A percentile compares a stretch with the other conserved stretches of the same genome.
Conservation (phyloP, 768 basidiomycete genomes). For the Russula sp. region DNA sequence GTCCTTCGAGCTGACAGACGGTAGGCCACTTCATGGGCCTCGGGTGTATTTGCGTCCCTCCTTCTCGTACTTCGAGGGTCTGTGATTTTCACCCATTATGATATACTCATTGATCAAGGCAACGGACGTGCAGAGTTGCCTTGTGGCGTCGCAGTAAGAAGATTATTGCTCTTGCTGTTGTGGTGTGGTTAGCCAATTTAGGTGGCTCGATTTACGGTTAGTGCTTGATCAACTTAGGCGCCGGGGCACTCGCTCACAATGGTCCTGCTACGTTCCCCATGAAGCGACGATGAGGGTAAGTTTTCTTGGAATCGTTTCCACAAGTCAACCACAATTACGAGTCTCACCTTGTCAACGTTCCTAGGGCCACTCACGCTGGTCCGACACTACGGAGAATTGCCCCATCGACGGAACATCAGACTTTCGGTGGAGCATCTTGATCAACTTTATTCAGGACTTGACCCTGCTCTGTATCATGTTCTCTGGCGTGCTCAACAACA, state of each 20-base stretch:
- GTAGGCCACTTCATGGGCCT: conserved; percentile 11
- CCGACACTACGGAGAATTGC: neutral
- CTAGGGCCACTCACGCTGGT: neutral
- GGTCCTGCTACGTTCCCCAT: neutral
- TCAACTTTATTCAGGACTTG: conserved; percentile 12
- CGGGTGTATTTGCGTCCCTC: conserved; percentile 7
- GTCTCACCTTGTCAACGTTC: neutral
- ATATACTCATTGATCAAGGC: neutral
- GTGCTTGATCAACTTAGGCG: neutral
- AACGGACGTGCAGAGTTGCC: neutral
- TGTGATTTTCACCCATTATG: neutral
- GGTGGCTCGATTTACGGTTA: conserved; percentile 4
- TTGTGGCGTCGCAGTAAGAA: conserved; percentile 9
- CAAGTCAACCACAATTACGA: neutral
- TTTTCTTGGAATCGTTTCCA: neutral
- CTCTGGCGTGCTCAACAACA: conserved; percentile 13
- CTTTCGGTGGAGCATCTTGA: conserved; percentile 10
- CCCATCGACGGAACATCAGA: neutral
- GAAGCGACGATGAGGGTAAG: conserved; percentile 8
- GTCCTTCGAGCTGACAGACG: neutral
- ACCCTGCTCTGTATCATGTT: conserved; percentile 16
- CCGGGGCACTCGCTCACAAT: neutral
- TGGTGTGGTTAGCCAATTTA: conserved; percentile 5
- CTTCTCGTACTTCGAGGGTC: conserved; percentile 18
- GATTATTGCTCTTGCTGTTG: neutral